Base-by-base conservation (phyloP, 2,329 filamentous ascomycete genomes). In the Chrysosporium keratinophilum region DNA sequence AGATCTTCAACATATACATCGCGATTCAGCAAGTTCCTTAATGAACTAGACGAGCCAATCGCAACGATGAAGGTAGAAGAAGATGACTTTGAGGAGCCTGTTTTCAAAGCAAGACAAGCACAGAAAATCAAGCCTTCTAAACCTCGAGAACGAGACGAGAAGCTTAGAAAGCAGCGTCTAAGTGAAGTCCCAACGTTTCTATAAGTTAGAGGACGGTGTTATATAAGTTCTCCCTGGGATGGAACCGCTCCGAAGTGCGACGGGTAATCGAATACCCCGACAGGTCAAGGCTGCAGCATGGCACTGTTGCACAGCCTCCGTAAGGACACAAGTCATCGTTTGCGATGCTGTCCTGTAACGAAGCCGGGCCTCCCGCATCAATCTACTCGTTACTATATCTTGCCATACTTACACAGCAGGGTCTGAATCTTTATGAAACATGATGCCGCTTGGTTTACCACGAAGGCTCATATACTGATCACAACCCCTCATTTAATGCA, bases 181-280 rank as follows among this genome's bases (percentile, higher is more conserved):
- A 69, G 68, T 54, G 69, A 74, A 61, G 69, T 74, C 43, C 72
- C 72, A 37, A 73, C 69, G 47, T 74, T 74, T 62, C 54, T 74
- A 53, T 47, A 50, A 50, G 14, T 40, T 11, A 31, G 4, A n/a
- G 34, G 23, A 15, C 31, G 6, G n/a, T 10, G 2, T 19, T 3
- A 5, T 20, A 43, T 46, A 55, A 49, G 41, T 68, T 34, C 17
- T 12, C 2, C 9, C 31, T 20, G 11, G 14, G 23, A 15, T 14
- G 42, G 10, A 45, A 45, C 19, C 14, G 17, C 9, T 4, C 28
- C 23, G 15, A 23, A 7, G 20, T 19, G 14, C 14, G 15, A 28
- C 23, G 23, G 23, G 23, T 28, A 7, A 7, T 28, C 7, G 23
- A 28, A 7, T 28, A 28, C 7, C 23, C 23, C 23, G 3, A 28